Conservation (phyloP, 768 basidiomycete genomes). For the Auriscalpium orientale region DNA sequence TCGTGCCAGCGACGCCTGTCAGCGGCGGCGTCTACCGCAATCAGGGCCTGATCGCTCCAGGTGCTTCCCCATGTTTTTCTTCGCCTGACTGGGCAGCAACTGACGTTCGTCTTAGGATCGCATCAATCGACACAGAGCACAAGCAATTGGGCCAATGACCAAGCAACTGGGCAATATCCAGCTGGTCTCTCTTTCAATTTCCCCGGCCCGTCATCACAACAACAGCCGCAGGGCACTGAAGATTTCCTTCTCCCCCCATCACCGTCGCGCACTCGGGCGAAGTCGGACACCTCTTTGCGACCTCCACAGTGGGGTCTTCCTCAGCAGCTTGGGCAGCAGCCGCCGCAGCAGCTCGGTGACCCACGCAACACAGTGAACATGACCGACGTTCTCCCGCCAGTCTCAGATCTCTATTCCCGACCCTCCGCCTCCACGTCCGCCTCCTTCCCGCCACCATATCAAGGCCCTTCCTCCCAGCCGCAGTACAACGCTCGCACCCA, state of each 20-base stretch:
- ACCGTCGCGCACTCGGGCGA: slow-evolving; percentile 13
- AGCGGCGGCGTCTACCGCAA: slow-evolving; percentile 56
- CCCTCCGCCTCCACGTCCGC: slow-evolving; percentile 12
- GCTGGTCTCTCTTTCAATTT: slow-evolving; percentile 13
- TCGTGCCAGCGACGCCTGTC: slow-evolving; percentile 80
- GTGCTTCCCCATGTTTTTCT: slow-evolving; percentile 26
- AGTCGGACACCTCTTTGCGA: slow-evolving; percentile 14
- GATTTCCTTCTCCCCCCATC: slow-evolving; percentile 15
- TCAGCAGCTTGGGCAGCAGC: slow-evolving; percentile 2
- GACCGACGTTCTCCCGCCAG: slow-evolving; percentile 11
- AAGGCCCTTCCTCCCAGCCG: slow-evolving; percentile 6
- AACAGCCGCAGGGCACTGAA: neutral
- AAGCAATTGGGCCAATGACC: neutral
- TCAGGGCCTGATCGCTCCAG: slow-evolving; percentile 41
- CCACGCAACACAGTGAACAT: slow-evolving; percentile 3
- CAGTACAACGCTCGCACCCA: slow-evolving; percentile 1
- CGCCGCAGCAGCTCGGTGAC: neutral
- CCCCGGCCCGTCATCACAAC: slow-evolving; percentile 3
- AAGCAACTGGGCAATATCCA: neutral
- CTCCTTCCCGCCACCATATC: slow-evolving; percentile 3
- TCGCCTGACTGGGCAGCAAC: neutral
- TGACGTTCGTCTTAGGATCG: neutral
- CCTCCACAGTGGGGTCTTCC: slow-evolving; percentile 9
- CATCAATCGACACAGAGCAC: neutral
- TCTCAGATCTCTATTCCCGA: slow-evolving; percentile 5